Evolutionary conservation across 2,329 filamentous ascomycete species (phyloP).

Genomic region (Colletotrichum destructivum): DNA sequence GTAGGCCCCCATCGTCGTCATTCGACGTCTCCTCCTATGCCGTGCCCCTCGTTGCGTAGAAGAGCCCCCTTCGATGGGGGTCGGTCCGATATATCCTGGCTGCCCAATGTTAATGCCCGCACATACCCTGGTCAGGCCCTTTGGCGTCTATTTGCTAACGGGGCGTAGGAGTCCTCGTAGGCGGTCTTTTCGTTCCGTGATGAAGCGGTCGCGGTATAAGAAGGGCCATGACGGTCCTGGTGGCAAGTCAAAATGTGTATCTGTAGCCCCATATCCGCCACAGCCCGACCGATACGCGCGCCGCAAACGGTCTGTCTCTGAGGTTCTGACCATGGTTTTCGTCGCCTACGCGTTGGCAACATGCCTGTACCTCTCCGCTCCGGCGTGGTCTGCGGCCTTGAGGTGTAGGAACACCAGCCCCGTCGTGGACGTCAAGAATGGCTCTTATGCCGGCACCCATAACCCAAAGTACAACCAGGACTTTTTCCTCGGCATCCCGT

Average conservation of each 20-base stretch:
- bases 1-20: neutral
- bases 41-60: slow-evolving; percentile 21
- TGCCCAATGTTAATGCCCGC: neutral
- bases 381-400: slow-evolving; percentile 25
- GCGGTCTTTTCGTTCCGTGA: neutral
- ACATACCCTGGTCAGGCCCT: too few relatives aligned
- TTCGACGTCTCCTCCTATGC: neutral
- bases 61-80: neutral
- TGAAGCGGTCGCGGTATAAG: slow-evolving; percentile 26
- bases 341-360: slow-evolving; percentile 20
- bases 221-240: slow-evolving; percentile 14
- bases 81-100: slow-evolving; percentile 33
- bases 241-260: neutral
- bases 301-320: slow-evolving; percentile 16
- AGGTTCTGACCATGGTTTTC: slow-evolving; percentile 29
- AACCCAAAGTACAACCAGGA: slow-evolving; percentile 59
- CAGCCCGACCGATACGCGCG: slow-evolving; percentile 5
- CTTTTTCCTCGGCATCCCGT: slow-evolving; percentile 66
- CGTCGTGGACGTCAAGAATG: slow-evolving; percentile 37
- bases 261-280: neutral
- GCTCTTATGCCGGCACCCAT: slow-evolving; percentile 56
- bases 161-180: neutral
- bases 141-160: slow-evolving; percentile 27
- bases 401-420: slow-evolving; percentile 17
- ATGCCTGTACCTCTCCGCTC: slow-evolving; percentile 25